A percentile compares a stretch with the other conserved stretches of the same genome.
Evolutionary conservation across 2,329 filamentous ascomycete species (phyloP).

Genomic region (Calycina herbarum): DNA sequence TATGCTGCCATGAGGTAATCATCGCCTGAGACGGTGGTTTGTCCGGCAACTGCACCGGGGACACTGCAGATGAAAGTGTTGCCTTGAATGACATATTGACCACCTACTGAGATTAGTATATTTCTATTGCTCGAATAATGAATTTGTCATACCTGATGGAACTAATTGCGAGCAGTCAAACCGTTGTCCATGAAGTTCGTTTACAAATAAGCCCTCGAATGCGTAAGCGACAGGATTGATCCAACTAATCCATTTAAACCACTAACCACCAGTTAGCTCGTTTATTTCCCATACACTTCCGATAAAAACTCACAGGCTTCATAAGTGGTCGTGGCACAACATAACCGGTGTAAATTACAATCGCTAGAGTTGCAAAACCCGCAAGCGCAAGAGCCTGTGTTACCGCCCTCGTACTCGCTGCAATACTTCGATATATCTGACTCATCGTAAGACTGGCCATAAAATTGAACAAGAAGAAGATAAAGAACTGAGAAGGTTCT

Average conservation of each 20-base stretch:
- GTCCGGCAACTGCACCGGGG: conserved; percentile 57
- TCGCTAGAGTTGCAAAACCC: conserved; percentile 47
- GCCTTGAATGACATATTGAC: conserved; percentile 46
- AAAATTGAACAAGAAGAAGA: conserved; percentile 56
- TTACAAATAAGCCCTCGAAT: conserved; percentile 77
- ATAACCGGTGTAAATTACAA: conserved; percentile 43
- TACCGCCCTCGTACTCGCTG: conserved; percentile 70
- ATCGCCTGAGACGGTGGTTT: conserved; percentile 55
- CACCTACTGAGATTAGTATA: not conserved
- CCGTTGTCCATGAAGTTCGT: conserved; percentile 62
- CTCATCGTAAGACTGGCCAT: conserved; percentile 59
- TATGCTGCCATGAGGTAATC: conserved; percentile 56
- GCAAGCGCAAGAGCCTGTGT: conserved; percentile 64
- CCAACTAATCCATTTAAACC: conserved; percentile 79
- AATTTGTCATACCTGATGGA: conserved; percentile 61
- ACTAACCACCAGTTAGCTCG: conserved; percentile 67
- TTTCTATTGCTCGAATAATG: not conserved
- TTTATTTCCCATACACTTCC: conserved; percentile 40
- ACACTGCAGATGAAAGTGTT: conserved; percentile 53
- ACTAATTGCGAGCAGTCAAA: conserved; percentile 57
- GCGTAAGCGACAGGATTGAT: conserved; percentile 62
- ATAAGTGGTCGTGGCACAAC: conserved; percentile 52
- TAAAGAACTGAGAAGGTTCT: conserved; percentile 78
- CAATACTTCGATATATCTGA: conserved; percentile 71
- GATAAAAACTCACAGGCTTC: conserved; percentile 56